A percentile compares a stretch with the other conserved stretches of the same genome.
Evolutionary conservation across 257 asterid genomes (phyloP).

Genomic region (Nicotiana noctiflora): DNA sequence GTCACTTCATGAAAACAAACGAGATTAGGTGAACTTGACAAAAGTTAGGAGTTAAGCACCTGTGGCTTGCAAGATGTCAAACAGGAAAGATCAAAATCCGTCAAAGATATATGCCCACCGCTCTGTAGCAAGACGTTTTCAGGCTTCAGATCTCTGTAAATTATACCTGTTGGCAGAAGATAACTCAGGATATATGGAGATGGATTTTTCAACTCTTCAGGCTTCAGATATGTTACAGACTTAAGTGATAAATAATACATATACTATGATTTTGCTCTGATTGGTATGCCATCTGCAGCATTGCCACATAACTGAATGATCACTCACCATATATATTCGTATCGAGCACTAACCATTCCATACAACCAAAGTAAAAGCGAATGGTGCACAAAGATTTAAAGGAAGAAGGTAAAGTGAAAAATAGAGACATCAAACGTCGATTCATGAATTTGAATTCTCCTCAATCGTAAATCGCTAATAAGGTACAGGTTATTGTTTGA

Average conservation of each 20-base stretch:
- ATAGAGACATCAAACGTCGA: neutral
- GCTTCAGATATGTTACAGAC: neutral
- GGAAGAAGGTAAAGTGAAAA: neutral
- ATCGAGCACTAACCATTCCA: neutral
- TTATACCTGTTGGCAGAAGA: slow-evolving; percentile 59
- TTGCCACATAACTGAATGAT: neutral
- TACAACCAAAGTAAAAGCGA: neutral
- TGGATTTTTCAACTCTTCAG: slow-evolving; percentile 4
- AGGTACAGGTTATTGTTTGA: neutral
- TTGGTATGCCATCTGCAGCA: neutral
- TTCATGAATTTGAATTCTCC: neutral
- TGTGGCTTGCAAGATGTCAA: slow-evolving; percentile 98
- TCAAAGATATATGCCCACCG: slow-evolving; percentile 77
- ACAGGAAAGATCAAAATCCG: slow-evolving; percentile 95
- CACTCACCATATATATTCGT: neutral
- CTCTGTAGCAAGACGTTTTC: slow-evolving; percentile 82
- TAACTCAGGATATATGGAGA: slow-evolving; percentile 6
- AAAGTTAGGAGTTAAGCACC: slow-evolving; percentile 29
- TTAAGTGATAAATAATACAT: neutral
- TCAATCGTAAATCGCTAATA: neutral
- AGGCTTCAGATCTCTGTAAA: slow-evolving; percentile 95
- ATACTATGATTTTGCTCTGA: neutral
- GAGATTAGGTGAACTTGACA: neutral
- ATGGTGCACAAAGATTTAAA: neutral
- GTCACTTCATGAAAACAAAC: neutral